Percentiles rank a stretch among this genome's conserved stretches.
phyloP scores from a whole-genome alignment of 169 alveolate species.

The Plasmodium billcollinsi region DNA sequence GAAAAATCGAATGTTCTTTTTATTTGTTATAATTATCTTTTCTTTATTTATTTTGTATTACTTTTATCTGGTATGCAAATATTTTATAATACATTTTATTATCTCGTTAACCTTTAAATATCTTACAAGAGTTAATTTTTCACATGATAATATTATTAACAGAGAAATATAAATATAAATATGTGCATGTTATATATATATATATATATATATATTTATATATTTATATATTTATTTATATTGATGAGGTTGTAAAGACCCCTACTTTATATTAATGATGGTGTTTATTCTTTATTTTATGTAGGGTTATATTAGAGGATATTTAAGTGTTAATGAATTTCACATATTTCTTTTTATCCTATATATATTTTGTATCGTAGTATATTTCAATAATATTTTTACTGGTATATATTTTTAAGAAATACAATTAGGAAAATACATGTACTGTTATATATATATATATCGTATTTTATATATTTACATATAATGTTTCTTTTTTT shows the following conservation, averaged over 20 bases:
- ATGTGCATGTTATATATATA: not conserved
- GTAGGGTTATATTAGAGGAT: slow-evolving; percentile 7
- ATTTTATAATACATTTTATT: not conserved
- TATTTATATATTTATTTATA: not conserved
- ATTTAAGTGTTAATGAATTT: slow-evolving; percentile 25
- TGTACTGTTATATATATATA: not conserved
- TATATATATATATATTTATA: not conserved
- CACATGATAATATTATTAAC: not conserved
- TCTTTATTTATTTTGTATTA: slow-evolving; percentile 43
- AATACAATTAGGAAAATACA: not conserved
- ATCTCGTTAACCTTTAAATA: not conserved
- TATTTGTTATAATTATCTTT: slow-evolving; percentile 19
- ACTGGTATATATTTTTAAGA: slow-evolving; percentile 20
- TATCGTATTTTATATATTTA: not conserved
- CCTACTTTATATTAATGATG: too few species aligned
- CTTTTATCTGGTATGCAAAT: slow-evolving; percentile 47
- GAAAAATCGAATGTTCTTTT: slow-evolving; percentile 24
- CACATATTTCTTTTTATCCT: slow-evolving; percentile 31
- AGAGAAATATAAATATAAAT: not conserved
- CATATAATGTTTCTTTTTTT: not conserved
- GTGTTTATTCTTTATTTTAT: too few species aligned
- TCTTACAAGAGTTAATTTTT: not conserved
- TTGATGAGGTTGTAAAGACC: not conserved
- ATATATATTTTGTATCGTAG: slow-evolving; percentile 24
- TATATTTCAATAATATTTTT: slow-evolving; percentile 37